Evolutionary conservation across 306 rosid genomes (phyloP), one percentile per base, ranked within the genome.

Genomic region (Prunus armeniaca): DNA sequence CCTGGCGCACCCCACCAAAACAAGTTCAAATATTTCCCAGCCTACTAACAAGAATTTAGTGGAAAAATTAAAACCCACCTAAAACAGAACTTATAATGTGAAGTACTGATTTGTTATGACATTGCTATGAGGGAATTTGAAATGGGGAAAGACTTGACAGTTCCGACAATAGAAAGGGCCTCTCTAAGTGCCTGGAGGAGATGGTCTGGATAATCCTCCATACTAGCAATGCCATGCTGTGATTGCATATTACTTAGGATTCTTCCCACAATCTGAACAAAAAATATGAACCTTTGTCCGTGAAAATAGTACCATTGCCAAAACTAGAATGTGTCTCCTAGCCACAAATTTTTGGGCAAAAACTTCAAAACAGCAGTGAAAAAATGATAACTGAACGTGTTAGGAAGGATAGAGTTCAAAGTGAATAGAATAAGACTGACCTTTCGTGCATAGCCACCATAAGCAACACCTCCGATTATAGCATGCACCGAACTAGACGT

Each of bases 381-480:
- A 49, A 15, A 22, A 55, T 13, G 49, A 5, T 4, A n/a, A n/a
- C 12, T 20, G 25, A 30, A 54, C 12, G 17, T 27, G 55, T 17
- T 12, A 3, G 6, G 34, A 22, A 56, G 6, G 52, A 55, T 6
- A 71, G 0, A 46, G 25, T 43, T 19, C 52, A 45, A 20, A 34
- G 28, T 32, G 65, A 47, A 55, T 2, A 67, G 32, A 34, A 27
- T n/a, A 30, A 47, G 45, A 76, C 62, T 56, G 79, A 93, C 98
- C 92, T 93, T 93, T 49, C 98, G 82, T 6, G 98, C 98, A 63
- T 93, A 93, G 82, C 98, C 98, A 47, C 98, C 98, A 54, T 90
- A 91, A 76, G 96, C 98, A 30, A 93, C 78, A 20, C 98, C 98
- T 28, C 93, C 82, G 14, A 93, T 84, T 19, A 84, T 72, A 50